These are phyloP conservation scores for Globisporangium ultimum DNA, from an alignment of 352 stramenopile species.

Conservation along the genomic window DNA sequence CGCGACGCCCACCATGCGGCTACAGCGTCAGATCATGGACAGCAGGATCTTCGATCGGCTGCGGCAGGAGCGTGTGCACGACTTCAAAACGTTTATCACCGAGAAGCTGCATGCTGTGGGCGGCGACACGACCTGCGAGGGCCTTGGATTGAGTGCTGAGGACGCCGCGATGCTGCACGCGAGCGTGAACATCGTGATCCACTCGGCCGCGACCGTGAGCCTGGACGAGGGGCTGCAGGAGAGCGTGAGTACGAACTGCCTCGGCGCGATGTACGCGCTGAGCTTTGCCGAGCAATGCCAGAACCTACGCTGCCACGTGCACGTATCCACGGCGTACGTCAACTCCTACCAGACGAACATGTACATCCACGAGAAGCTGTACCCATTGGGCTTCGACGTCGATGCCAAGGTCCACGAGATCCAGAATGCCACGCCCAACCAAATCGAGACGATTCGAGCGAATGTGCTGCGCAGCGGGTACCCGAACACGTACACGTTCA, in stretches of 20 bases:
- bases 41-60: slow-evolving; percentile 76
- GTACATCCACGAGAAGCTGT: slow-evolving; percentile 62
- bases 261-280: slow-evolving; percentile 61
- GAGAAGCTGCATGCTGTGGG: slow-evolving; percentile 61
- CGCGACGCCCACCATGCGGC: slow-evolving; percentile 34
- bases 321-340: slow-evolving; percentile 84
- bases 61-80: slow-evolving; percentile 34
- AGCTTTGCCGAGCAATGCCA: slow-evolving; percentile 57
- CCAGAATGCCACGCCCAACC: slow-evolving; percentile 37
- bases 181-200: slow-evolving; percentile 65
- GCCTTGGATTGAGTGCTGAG: slow-evolving; percentile 46
- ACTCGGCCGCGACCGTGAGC: slow-evolving; percentile 83
- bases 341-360: slow-evolving; percentile 75
- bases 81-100: slow-evolving; percentile 43
- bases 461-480: slow-evolving; percentile 81
- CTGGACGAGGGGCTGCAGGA: slow-evolving; percentile 80
- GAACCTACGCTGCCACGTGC: slow-evolving; percentile 54
- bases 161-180: slow-evolving; percentile 43
- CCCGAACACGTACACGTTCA: slow-evolving; percentile 88
- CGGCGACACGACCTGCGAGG: slow-evolving; percentile 62
- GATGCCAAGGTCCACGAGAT: slow-evolving; percentile 60
- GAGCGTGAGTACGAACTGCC: slow-evolving; percentile 82
- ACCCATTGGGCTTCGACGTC: slow-evolving; percentile 81
- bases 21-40: slow-evolving; percentile 71
- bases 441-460: slow-evolving; percentile 63